A percentile compares a stretch with the other conserved stretches of the same genome.
These are phyloP conservation scores for Komagataella mondaviorum DNA, from an alignment of 805 yeast genomes.

Conservation along the genomic window DNA sequence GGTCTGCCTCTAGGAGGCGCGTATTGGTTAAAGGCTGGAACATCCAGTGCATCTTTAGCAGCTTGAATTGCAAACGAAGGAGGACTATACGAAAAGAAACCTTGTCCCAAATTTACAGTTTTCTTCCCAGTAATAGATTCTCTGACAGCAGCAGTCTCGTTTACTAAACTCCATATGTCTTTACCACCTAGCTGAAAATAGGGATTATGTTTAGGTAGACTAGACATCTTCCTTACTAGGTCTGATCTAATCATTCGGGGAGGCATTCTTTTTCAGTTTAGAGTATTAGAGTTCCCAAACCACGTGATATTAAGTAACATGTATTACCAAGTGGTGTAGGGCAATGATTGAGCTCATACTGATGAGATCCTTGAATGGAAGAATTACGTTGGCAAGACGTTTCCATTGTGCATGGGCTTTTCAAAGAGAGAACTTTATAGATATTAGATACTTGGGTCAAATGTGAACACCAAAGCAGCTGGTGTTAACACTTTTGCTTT, in stretches of 20 bases:
- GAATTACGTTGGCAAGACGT: no score
- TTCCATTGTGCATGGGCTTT: no score
- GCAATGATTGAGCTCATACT: no score
- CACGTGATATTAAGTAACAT: not conserved
- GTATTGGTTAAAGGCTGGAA: slow-evolving; percentile 77
- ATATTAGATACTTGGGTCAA: no score
- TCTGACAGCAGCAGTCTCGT: slow-evolving; percentile 87
- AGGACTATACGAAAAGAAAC: slow-evolving; percentile 92
- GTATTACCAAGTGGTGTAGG: no score
- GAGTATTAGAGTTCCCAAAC: not conserved
- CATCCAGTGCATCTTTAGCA: slow-evolving; percentile 60
- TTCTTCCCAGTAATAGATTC: slow-evolving; percentile 58
- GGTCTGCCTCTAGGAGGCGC: slow-evolving; percentile 87
- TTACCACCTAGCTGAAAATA: slow-evolving; percentile 63
- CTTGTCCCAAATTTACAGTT: slow-evolving; percentile 87
- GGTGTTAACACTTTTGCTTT: no score
- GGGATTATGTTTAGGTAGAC: slow-evolving; percentile 38
- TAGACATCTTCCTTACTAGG: slow-evolving; percentile 5
- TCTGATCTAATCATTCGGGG: not conserved
- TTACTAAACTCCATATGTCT: slow-evolving; percentile 92
- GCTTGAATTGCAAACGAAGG: slow-evolving; percentile 87
- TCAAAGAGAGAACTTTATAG: no score
- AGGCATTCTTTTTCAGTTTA: not conserved
- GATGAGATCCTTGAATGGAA: no score
- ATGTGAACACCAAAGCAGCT: no score